Evolutionary conservation across 257 asterid genomes (phyloP).

Genomic region (Perilla frutescens): DNA sequence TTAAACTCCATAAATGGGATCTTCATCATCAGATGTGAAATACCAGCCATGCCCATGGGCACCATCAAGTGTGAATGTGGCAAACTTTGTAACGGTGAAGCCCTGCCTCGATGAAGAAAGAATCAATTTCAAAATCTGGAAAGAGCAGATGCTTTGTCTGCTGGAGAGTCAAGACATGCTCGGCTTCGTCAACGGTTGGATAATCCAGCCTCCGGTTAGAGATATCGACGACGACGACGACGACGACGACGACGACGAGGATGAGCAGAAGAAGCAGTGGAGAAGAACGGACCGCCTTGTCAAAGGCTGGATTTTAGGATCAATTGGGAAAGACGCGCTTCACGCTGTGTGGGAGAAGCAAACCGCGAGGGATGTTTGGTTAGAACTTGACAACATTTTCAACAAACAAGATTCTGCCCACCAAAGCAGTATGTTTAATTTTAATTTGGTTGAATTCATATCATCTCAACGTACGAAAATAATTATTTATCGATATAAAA

Average conservation of each 20-base stretch:
- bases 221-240: too few species aligned
- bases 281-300: slow-evolving; percentile 10
- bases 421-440: too few species aligned
- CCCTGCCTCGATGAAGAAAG: not conserved
- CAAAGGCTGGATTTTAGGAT: slow-evolving; percentile 17
- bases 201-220: not conserved
- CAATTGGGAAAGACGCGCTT: not conserved
- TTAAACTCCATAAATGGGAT: too few species aligned
- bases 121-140: slow-evolving; percentile 4
- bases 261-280: not conserved
- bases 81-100: slow-evolving; percentile 11
- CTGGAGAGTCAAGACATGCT: slow-evolving; percentile 24
- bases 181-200: not conserved
- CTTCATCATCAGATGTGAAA: not conserved
- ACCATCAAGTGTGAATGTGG: not conserved
- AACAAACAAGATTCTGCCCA: not conserved
- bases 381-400: slow-evolving; percentile 6
- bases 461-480: too few species aligned
- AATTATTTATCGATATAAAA: too few species aligned
- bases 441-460: too few species aligned
- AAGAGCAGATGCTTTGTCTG: slow-evolving; percentile 29
- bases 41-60: not conserved
- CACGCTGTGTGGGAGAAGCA: not conserved
- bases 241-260: not conserved
- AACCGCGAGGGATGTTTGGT: slow-evolving; percentile 15